Conservation (phyloP, 2,329 filamentous ascomycete species). For the Thielaviopsis ethacetica region DNA sequence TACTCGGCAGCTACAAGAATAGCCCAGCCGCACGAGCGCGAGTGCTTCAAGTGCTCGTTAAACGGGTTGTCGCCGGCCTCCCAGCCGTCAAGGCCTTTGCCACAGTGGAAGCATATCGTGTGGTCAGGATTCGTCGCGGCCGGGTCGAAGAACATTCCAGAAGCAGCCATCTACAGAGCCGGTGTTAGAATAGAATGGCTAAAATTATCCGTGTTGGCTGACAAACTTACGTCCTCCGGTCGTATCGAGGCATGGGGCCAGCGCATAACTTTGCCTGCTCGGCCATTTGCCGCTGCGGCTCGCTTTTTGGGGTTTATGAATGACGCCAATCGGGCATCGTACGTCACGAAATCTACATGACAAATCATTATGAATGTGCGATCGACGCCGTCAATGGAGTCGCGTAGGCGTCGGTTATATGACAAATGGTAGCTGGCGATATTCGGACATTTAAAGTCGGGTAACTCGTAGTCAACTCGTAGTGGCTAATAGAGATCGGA, state of each 20-base stretch:
- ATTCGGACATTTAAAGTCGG: not conserved
- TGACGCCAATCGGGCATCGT: conserved; percentile 62
- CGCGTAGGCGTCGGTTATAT: not conserved
- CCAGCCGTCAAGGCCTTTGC: conserved; percentile 78
- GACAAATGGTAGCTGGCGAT: not conserved
- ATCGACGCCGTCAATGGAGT: not conserved
- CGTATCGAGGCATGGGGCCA: conserved; percentile 55
- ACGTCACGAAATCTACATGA: conserved; percentile 39
- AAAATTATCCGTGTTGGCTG: conserved; percentile 10
- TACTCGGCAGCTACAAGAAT: conserved; percentile 49
- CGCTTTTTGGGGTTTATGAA: conserved; percentile 59
- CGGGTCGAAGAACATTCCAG: conserved; percentile 83
- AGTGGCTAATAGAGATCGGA: not conserved
- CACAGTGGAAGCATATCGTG: conserved; percentile 75
- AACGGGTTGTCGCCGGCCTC: conserved; percentile 72
- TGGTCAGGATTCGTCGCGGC: conserved; percentile 66
- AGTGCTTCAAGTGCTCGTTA: conserved; percentile 71
- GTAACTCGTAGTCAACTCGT: not conserved
- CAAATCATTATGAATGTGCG: conserved; percentile 9
- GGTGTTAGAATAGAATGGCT: conserved; percentile 3
- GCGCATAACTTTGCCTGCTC: conserved; percentile 36
- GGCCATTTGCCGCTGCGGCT: conserved; percentile 42
- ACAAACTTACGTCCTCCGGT: conserved; percentile 18
- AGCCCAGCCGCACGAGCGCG: conserved; percentile 74
- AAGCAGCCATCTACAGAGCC: conserved; percentile 55